These are phyloP conservation scores for Blumeria hordei DNA, from an alignment of 2,329 filamentous ascomycete species.

Conservation along the genomic window DNA sequence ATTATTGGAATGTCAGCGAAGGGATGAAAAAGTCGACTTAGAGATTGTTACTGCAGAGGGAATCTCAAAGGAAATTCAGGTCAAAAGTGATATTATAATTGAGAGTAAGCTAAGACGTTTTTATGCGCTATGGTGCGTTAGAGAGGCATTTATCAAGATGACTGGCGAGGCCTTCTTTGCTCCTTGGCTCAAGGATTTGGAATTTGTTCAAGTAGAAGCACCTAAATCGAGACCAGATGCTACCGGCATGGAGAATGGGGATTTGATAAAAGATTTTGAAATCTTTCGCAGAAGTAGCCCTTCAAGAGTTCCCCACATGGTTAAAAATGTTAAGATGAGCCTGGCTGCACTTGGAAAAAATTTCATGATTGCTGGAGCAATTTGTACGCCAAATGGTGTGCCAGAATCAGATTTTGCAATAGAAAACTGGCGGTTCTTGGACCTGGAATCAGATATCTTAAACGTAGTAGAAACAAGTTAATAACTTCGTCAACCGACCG, in stretches of 20 bases:
- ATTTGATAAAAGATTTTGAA: conserved; percentile 6
- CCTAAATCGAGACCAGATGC: conserved; percentile 6
- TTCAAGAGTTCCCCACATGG: neutral
- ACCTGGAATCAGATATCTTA: conserved; percentile 11
- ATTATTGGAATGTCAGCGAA: conserved; percentile 11
- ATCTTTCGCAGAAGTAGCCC: conserved; percentile 9
- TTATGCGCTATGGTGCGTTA: conserved; percentile 56
- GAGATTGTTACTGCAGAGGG: conserved; percentile 3
- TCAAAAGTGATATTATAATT: conserved; percentile 17
- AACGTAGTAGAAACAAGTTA: conserved; percentile 5
- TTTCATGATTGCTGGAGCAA: conserved; percentile 13
- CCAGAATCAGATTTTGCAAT: conserved; percentile 3
- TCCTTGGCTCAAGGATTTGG: conserved; percentile 43
- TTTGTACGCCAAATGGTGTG: conserved; percentile 4
- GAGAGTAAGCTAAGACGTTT: conserved; percentile 44
- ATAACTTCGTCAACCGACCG: neutral
- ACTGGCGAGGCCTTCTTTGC: conserved; percentile 57
- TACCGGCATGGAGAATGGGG: conserved; percentile 8
- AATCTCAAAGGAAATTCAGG: conserved; percentile 6
- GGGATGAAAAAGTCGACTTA: conserved; percentile 6
- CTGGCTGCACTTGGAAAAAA: conserved; percentile 10
- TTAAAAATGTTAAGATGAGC: conserved; percentile 13
- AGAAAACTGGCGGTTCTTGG: conserved; percentile 6
- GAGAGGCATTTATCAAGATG: conserved; percentile 66
- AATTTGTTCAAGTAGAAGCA: conserved; percentile 33